A percentile compares a stretch with the other conserved stretches of the same genome.
Conservation (phyloP, 1,284 basidiomycete species). For the Stygiomarasmius scandens region DNA sequence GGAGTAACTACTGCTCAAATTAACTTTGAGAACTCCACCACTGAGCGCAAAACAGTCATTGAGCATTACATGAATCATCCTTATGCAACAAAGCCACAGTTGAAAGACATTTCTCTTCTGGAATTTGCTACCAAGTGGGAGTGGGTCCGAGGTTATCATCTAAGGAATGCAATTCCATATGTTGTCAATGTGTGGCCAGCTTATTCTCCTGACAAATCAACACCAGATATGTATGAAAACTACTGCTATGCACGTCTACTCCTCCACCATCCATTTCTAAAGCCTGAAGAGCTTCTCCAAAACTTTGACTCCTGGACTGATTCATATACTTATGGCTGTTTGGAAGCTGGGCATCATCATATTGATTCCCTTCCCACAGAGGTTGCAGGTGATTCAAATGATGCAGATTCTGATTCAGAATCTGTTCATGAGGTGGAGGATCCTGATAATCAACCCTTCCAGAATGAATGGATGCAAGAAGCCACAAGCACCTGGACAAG, state of each 20-base stretch:
- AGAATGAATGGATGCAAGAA: constrained; percentile 1
- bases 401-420: too few species aligned
- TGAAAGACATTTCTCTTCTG: constrained; percentile 8
- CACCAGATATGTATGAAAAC: constrained; percentile 15
- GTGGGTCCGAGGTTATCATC: constrained; percentile 5
- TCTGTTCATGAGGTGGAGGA: too few species aligned
- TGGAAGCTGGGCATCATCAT: too few species aligned
- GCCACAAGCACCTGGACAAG: not conserved
- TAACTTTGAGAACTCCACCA: too few species aligned
- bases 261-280: constrained; percentile 17
- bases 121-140: constrained; percentile 18
- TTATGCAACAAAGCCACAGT: not conserved
- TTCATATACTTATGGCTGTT: too few species aligned
- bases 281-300: not conserved
- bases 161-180: constrained; percentile 12
- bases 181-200: constrained; percentile 14
- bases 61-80: not conserved
- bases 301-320: too few species aligned
- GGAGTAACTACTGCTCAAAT: too few species aligned
- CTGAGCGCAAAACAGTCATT: too few species aligned
- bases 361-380: too few species aligned
- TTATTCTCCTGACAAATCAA: constrained; percentile 6
- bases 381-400: too few species aligned
- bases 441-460: not conserved
- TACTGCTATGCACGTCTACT: constrained; percentile 21